phyloP scores from a whole-genome alignment of 192 early-diverging fungal genomes.

The Glomus cerebriforme region DNA sequence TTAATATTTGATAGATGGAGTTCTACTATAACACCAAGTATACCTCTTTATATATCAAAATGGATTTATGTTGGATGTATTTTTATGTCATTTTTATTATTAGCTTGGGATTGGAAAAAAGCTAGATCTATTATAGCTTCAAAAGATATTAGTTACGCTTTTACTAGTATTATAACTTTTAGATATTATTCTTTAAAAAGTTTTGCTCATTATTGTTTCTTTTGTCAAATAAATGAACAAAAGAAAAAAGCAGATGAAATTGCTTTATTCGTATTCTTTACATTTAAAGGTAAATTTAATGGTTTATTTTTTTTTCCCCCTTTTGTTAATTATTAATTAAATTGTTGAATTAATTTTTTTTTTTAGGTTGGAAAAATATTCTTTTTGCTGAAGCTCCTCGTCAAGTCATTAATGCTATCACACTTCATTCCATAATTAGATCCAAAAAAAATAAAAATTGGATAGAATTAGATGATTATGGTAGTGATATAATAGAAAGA shows the following conservation, averaged over 20 bases:
- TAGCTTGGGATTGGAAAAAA: slow-evolving; percentile 71
- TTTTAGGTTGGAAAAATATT: slow-evolving; percentile 78
- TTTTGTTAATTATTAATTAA: too few species aligned
- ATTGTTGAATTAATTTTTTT: neutral
- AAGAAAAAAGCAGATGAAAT: slow-evolving; percentile 63
- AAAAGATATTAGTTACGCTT: slow-evolving; percentile 74
- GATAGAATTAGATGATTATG: slow-evolving; percentile 4
- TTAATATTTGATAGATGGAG: slow-evolving; percentile 44
- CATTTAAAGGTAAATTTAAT: slow-evolving; percentile 68
- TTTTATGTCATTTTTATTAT: slow-evolving; percentile 65
- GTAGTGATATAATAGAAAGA: slow-evolving; percentile 2
- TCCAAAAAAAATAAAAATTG: neutral
- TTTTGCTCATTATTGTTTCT: slow-evolving; percentile 82
- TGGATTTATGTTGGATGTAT: slow-evolving; percentile 66
- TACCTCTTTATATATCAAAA: slow-evolving; percentile 49
- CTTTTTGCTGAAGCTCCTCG: slow-evolving; percentile 82
- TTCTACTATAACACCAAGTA: slow-evolving; percentile 37
- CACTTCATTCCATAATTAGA: slow-evolving; percentile 45
- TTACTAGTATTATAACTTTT: slow-evolving; percentile 71
- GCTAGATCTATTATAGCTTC: slow-evolving; percentile 63
- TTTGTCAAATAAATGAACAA: slow-evolving; percentile 66
- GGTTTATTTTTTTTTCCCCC: too few species aligned
- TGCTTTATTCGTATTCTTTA: slow-evolving; percentile 85
- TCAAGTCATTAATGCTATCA: slow-evolving; percentile 65
- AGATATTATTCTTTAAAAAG: slow-evolving; percentile 72